Evolutionary conservation across 1,139 yeast genomes (phyloP), one percentile per base, ranked within the genome.

Genomic region (Nematodospora anomalae): DNA sequence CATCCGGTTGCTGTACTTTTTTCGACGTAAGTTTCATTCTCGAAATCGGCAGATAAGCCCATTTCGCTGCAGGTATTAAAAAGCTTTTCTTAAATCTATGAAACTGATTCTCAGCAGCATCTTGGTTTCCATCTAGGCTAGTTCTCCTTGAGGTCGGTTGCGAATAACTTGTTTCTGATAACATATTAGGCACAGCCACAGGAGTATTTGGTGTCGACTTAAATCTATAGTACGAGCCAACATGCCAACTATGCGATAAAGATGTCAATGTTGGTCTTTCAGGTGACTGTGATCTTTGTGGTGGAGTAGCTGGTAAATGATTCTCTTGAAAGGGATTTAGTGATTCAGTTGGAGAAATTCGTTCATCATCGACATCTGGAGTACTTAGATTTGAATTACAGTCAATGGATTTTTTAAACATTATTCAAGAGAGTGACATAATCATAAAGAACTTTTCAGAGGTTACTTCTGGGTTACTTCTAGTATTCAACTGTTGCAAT

Each of bases 51-150:
- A 51, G 44, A 35, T 51, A 50, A 6, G 60, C 58, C 60, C 60
- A 56, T 39, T 50, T 52, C 10, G 60, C 62, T 11, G 62, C 64
- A 4, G 64, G 61, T 4, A 56, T 49, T 22, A 62, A 44, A 37
- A 55, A 52, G 21, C 57, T 51, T 31, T 52, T 46, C 20, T 60
- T 52, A 36, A 60, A 54, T 23, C 36, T 47, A 33, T 51, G 52
- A 28, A 58, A 42, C 27, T 56, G 33, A 6, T 31, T 37, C 7
- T 4, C 10, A 12, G 13, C 7, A 11, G 24, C 31, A 9, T 28
- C 26, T 20, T 22, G 32, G n/a, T 27, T 22, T 43, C 15, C 41
- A 28, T 41, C 42, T 3, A 35, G 29, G 30, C 45, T 42, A 9
- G 38, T 36, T 33, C 47, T 33, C 32, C 49, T 32, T 13, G 46